Evolutionary conservation across 2,329 filamentous ascomycete genomes (phyloP), one percentile per base, ranked within the genome.

Genomic region (Harringtonia aguacate): DNA sequence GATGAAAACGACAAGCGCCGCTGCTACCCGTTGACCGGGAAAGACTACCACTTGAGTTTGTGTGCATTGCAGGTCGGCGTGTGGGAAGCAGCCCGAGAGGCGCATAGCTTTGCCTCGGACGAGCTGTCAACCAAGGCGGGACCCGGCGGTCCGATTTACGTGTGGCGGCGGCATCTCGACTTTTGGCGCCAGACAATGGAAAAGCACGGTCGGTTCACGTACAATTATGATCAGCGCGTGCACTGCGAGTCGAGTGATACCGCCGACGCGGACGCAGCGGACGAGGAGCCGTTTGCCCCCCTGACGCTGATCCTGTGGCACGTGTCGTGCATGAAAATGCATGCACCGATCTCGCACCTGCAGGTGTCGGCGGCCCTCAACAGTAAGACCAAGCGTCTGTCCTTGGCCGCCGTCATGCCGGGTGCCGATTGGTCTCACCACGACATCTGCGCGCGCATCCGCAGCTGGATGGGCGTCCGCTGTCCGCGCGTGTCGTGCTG

Each of bases 91-190:
- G 43, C 43, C 4, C 33, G 33, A 33, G 43, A 41, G 35, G 43
- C 43, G 13, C 43, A 45, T 27, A 45, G 43, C 28, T 41, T 45
- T 17, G 38, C 43, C 12, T 41, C 43, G 12, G 43, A 45, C 34
- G 43, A 41, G 27, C 34, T 45, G 27, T 45, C 38, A 8, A 34
- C 27, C 15, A 45, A 45, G n/a, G n/a, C n/a, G n/a, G n/a, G n/a
- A n/a, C n/a, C n/a, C n/a, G n/a, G n/a, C n/a, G n/a, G n/a, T n/a
- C n/a, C n/a, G n/a, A n/a, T n/a, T n/a, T n/a, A n/a, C n/a, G n/a
- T n/a, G n/a, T n/a, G n/a, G n/a, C n/a, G n/a, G n/a, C n/a, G n/a
- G n/a, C n/a, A n/a, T n/a, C n/a, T n/a, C n/a, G n/a, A n/a, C n/a
- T n/a, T n/a, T n/a, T n/a, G n/a, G n/a, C n/a, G n/a, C n/a, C n/a